These are phyloP conservation scores for Cruciata laevipes DNA, from an alignment of 257 asterid genomes.

Conservation along the genomic window DNA sequence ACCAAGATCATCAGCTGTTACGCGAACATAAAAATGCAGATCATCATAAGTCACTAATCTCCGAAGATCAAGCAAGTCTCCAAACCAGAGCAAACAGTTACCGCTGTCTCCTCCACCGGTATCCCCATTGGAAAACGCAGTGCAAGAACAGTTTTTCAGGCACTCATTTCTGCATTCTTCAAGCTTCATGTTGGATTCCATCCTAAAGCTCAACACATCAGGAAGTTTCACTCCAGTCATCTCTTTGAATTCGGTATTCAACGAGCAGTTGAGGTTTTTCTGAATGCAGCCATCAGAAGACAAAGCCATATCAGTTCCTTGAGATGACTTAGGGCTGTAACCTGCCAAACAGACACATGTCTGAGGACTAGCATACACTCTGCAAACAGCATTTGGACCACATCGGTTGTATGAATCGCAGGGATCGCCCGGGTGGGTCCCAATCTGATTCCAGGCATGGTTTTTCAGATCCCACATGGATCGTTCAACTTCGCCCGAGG, in stretches of 20 bases:
- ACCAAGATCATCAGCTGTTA: conserved; percentile 14
- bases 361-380: conserved; percentile 9
- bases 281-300: conserved; percentile 35
- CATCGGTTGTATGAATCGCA: conserved; percentile 35
- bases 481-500: not conserved
- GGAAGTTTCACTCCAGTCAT: conserved; percentile 55
- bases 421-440: conserved; percentile 16
- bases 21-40: conserved; percentile 3
- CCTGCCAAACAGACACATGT: conserved; percentile 29
- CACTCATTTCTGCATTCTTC: conserved; percentile 25
- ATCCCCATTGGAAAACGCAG: conserved; percentile 18
- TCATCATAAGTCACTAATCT: not conserved
- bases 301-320: conserved; percentile 20
- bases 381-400: conserved; percentile 32
- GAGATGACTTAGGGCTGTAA: conserved; percentile 27
- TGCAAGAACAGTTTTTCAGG: conserved; percentile 29
- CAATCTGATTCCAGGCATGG: not conserved
- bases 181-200: conserved; percentile 28
- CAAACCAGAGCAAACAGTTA: conserved; percentile 17
- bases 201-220: conserved; percentile 37
- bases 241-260: conserved; percentile 34
- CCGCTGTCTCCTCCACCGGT: conserved; percentile 26
- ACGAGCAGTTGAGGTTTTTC: conserved; percentile 32
- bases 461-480: not conserved
- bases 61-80: conserved; percentile 10